Evolutionary conservation across 139 green algal species (phyloP).

Genomic region (Coccomyxa sp.): DNA sequence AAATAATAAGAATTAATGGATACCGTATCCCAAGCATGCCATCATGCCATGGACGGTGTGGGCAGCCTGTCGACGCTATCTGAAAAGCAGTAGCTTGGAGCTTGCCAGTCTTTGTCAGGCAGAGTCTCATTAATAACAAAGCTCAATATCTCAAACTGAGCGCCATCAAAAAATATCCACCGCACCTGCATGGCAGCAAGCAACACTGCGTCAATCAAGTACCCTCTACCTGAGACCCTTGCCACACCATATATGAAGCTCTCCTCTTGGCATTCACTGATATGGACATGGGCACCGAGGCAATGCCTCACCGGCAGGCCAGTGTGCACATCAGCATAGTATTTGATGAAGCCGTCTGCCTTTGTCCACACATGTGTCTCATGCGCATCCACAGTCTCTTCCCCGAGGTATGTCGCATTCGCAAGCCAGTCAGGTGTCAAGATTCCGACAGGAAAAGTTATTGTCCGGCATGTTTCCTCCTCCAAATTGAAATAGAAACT

Average conservation of each 20-base stretch:
- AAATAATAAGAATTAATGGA: too few relatives aligned
- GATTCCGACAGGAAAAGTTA: conserved; percentile 15
- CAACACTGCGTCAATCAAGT: not conserved
- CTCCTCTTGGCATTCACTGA: not conserved
- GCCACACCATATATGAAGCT: not conserved
- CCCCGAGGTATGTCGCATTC: conserved; percentile 7
- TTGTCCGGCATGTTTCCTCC: not conserved
- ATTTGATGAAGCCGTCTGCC: conserved; percentile 4
- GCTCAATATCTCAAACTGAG: conserved; percentile 11
- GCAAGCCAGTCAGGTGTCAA: conserved; percentile 17
- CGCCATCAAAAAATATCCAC: not conserved
- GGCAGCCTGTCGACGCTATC: not conserved
- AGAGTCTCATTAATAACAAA: conserved; percentile 8
- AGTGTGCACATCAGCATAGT: conserved; percentile 3
- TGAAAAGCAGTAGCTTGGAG: conserved; percentile 6
- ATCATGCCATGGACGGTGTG: too few relatives aligned
- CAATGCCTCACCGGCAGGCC: not conserved
- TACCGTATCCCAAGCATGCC: too few relatives aligned
- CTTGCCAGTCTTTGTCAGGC: conserved; percentile 5
- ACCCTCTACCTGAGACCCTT: too few relatives aligned
- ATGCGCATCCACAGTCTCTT: not conserved
- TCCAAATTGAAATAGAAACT: conserved; percentile 6
- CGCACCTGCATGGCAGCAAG: not conserved
- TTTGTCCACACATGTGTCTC: not conserved
- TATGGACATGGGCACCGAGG: not conserved